Base-by-base conservation (phyloP, 345 rosid species). In the Pistacia integerrima region DNA sequence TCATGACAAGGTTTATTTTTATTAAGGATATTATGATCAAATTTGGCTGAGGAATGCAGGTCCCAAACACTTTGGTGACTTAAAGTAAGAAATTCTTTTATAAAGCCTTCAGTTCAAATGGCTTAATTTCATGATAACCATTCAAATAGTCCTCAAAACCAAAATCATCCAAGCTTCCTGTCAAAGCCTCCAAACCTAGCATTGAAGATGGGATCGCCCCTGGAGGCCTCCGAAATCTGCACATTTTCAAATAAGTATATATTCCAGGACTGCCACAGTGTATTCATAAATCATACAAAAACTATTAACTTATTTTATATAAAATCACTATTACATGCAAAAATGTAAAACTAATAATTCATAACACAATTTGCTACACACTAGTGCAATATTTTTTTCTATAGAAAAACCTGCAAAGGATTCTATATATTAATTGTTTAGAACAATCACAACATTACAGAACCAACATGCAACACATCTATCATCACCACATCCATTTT, bases 71-170 rank as follows among this genome's bases (percentile, higher is more conserved):
- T 3, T 64, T 17, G 49, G 6, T 16, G 30, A 64, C 28, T 64
- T 30, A 18, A n/a, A 64, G 16, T 51, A 16, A 33, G 13, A 16
- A 68, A 8, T 68, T 49, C 13, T 64, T 68, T 28, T 28, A 30
- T 51, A 28, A n/a, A 5, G 22, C 46, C 18, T 16, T 13, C 1
- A 56, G 56, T 49, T 49, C 22, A 25, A 67, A 8, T 16, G 56
- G 56, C 22, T 0, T 1, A 28, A n/a, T 25, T 16, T 68, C 44
- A 68, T 28, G 9, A 41, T 41, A 41, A 41, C 9, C 46, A 41
- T 90, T 94, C 76, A 97, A 82, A 85, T 88, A 97, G 82, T 97
- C 96, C 90, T 91, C 98, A 61, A 97, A 90, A 54, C 96, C 97
- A 82, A 97, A 97, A 67, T 85, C 77, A 76, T 90, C 97, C 85